Evolutionary conservation across 805 yeast species (phyloP).

Genomic region (Candida sonorensis): DNA sequence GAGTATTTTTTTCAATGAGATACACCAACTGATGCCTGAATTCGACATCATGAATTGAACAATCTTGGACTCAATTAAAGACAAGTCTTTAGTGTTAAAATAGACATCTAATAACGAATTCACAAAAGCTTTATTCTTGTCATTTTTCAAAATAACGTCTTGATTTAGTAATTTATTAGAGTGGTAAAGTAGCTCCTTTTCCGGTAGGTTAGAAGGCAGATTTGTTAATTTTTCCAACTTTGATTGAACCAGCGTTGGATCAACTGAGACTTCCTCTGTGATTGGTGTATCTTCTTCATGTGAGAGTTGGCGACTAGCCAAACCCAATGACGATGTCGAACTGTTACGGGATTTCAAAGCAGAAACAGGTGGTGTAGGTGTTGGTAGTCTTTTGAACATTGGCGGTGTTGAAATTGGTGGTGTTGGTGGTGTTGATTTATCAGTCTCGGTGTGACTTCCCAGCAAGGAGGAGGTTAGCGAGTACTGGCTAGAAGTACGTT

Average conservation of each 20-base stretch:
- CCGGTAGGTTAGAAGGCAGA: constrained; percentile 28
- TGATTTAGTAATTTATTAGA: constrained; percentile 29
- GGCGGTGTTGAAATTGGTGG: no score
- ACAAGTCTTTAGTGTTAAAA: constrained; percentile 11
- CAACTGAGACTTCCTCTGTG: background rate
- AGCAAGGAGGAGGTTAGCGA: no score
- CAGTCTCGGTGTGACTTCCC: no score
- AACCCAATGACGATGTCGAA: no score
- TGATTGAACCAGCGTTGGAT: constrained; percentile 1
- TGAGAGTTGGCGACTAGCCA: no score
- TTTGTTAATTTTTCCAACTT: constrained; percentile 22
- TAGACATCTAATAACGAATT: constrained; percentile 18
- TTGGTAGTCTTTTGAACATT: no score
- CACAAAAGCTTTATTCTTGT: constrained; percentile 22
- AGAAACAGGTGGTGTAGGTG: no score
- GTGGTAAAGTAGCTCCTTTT: constrained; percentile 38
- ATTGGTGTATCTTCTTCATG: background rate
- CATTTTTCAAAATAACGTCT: constrained; percentile 21
- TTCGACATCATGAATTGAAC: constrained; percentile 51
- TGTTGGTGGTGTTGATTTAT: no score
- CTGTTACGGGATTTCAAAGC: no score
- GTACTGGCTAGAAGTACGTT: background rate
- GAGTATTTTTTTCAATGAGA: constrained; percentile 53
- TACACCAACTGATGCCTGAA: constrained; percentile 59
- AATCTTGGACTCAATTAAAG: constrained; percentile 26